Percentiles rank a stretch among this genome's conserved stretches.
Evolutionary conservation across 1,284 basidiomycete genomes (phyloP).

Genomic region (Irpex sp.): DNA sequence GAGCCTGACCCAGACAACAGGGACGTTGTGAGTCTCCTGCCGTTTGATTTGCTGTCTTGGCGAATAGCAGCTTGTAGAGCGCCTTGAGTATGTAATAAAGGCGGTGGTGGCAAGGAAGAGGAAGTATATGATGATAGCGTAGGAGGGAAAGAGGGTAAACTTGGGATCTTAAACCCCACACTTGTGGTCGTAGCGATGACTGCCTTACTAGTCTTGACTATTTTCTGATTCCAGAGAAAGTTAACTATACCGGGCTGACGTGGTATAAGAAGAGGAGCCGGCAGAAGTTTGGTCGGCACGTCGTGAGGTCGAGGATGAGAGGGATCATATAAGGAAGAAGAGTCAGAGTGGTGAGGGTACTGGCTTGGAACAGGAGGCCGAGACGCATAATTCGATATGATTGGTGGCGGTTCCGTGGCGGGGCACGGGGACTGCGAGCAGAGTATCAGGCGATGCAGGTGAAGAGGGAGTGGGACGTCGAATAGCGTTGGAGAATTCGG

Average conservation of each 20-base stretch:
- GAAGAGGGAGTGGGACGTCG: slow-evolving; percentile 29
- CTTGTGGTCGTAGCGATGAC: neutral
- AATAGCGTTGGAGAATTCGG: slow-evolving; percentile 35
- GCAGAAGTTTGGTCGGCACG: neutral
- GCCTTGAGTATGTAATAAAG: neutral
- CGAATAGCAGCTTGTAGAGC: neutral
- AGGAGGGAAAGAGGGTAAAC: neutral
- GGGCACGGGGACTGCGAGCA: neutral
- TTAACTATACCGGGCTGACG: slow-evolving; percentile 7
- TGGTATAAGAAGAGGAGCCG: neutral
- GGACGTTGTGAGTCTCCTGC: neutral
- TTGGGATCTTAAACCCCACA: neutral
- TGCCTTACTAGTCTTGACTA: slow-evolving; percentile 5
- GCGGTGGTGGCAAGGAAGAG: neutral
- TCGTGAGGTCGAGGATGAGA: neutral
- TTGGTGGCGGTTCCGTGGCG: neutral
- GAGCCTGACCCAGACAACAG: neutral
- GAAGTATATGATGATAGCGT: neutral
- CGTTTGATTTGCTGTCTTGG: neutral
- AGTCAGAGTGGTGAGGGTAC: neutral
- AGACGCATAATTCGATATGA: neutral
- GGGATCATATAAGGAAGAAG: neutral
- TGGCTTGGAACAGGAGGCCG: neutral
- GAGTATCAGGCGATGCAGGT: slow-evolving; percentile 26
- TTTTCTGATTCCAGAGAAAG: slow-evolving; percentile 14